Evolutionary conservation across 2,329 filamentous ascomycete species (phyloP), one percentile per base, ranked within the genome.

Genomic region (Neonectria ditissima): DNA sequence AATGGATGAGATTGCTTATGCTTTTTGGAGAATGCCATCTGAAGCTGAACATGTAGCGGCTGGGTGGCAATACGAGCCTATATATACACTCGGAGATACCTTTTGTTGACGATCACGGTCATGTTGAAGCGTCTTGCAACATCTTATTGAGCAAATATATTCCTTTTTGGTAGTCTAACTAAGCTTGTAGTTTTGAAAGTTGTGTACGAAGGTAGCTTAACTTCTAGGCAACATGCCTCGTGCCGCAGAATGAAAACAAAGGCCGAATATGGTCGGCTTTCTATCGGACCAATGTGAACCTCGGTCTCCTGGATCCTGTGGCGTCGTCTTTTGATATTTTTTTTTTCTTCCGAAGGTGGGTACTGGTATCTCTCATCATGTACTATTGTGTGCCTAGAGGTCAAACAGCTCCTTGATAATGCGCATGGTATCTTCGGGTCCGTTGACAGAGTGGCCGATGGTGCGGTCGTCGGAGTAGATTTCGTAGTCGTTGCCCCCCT

Each of bases 401-500:
- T 87, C 82, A 76, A 98, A 97, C 55, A 96, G 72, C 84, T 96
- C 89, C 85, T 91, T 95, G 74, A 99, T 76, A 79, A 93, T 85
- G 72, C 82, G 86, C 74, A 92, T 89, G 48, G 94, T 97, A 75
- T 98, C 93, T 61, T 94, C 90, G 7, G 95, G 95, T 44, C 86
- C 87, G 70, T 84, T 88, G 69, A 98, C 96, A 26, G 90, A 84
- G 81, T 99, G 96, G 2, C 96, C 96, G 64, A 91, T 89, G 37
- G 92, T 97, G 75, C 95, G 86, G 58, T 86, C 76, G 78, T 98
- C 95, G 69, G 82, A 84, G 80, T 91, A 98, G 77, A 99, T 97
- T 84, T 98, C 95, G 78, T 90, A 95, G 81, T 99, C 96, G 79
- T 98, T 99, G 66, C 96, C 96, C 68, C 96, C 95, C 78, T 90